phyloP scores from a whole-genome alignment of 805 yeast genomes.

The Dipodascus albidus region DNA sequence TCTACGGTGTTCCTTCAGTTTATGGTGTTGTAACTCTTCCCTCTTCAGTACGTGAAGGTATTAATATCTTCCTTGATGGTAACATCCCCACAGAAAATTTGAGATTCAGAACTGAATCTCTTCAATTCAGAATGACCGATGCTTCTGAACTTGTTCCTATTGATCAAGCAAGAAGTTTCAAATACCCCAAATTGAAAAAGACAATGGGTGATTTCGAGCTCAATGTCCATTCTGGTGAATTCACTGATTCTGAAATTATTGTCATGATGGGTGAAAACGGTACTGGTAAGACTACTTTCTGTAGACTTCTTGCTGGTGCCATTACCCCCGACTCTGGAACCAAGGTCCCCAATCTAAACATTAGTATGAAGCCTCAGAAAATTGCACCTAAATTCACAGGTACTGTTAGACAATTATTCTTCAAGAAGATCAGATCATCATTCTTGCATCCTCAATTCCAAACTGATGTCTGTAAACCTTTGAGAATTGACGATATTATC shows the following conservation, averaged over 20 bases:
- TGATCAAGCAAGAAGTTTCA: constrained; percentile 69
- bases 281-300: constrained; percentile 97
- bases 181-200: constrained; percentile 74
- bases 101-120: constrained; percentile 91
- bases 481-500: constrained; percentile 83
- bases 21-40: constrained; percentile 98
- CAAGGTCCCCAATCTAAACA: constrained; percentile 77
- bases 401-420: constrained; percentile 94
- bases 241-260: constrained; percentile 90
- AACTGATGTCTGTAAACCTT: constrained; percentile 94
- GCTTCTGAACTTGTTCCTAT: constrained; percentile 66
- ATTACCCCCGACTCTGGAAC: constrained; percentile 73
- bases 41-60: constrained; percentile 96
- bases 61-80: constrained; percentile 96
- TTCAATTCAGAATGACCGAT: constrained; percentile 87
- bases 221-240: constrained; percentile 73
- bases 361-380: constrained; percentile 98
- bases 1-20: constrained; percentile 96
- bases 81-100: constrained; percentile 93
- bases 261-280: constrained; percentile 99
- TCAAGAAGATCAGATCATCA: constrained; percentile 89
- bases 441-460: constrained; percentile 96
- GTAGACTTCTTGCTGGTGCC: constrained; percentile 90
- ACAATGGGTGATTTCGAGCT: constrained; percentile 95
- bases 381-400: constrained; percentile 98